phyloP scores from a whole-genome alignment of 2,329 filamentous ascomycete genomes.

The Oidium heveae region DNA sequence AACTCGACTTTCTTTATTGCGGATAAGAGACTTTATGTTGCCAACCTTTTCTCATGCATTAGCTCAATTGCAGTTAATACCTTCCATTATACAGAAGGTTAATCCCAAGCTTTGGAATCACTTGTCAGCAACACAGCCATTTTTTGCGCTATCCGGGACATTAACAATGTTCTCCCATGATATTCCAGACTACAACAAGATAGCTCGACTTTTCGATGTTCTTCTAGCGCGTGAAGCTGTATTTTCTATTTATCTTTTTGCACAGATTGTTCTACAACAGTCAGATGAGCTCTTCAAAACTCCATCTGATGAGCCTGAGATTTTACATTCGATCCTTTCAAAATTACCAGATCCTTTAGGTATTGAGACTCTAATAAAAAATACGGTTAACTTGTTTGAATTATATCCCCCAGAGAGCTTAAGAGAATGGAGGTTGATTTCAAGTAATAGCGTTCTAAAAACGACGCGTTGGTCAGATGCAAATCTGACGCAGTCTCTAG shows the following conservation, averaged over 20 bases:
- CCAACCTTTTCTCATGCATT: conserved; percentile 61
- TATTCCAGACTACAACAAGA: conserved; percentile 69
- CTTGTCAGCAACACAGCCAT: conserved; percentile 57
- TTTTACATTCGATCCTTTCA: conserved; percentile 69
- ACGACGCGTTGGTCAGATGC: conserved; percentile 35
- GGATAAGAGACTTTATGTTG: conserved; percentile 95
- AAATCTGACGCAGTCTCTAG: conserved; percentile 28
- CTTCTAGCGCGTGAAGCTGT: conserved; percentile 70
- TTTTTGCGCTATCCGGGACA: conserved; percentile 80
- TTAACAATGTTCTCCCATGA: conserved; percentile 94
- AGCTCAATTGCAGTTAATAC: conserved; percentile 66
- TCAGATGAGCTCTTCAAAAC: conserved; percentile 67
- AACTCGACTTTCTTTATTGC: conserved; percentile 61
- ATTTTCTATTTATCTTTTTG: conserved; percentile 77
- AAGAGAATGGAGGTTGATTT: conserved; percentile 46
- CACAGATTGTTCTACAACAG: conserved; percentile 60
- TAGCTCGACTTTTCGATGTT: conserved; percentile 78
- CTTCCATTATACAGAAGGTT: conserved; percentile 47
- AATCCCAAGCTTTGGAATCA: conserved; percentile 51
- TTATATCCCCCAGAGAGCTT: conserved; percentile 48
- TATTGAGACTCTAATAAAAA: conserved; percentile 49
- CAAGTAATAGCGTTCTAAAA: conserved; percentile 57
- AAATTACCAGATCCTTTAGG: conserved; percentile 65
- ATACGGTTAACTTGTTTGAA: conserved; percentile 37
- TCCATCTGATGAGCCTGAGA: conserved; percentile 63